A percentile compares a stretch with the other conserved stretches of the same genome.
Evolutionary conservation across 345 rosid genomes (phyloP).

Genomic region (Linum tenue): DNA sequence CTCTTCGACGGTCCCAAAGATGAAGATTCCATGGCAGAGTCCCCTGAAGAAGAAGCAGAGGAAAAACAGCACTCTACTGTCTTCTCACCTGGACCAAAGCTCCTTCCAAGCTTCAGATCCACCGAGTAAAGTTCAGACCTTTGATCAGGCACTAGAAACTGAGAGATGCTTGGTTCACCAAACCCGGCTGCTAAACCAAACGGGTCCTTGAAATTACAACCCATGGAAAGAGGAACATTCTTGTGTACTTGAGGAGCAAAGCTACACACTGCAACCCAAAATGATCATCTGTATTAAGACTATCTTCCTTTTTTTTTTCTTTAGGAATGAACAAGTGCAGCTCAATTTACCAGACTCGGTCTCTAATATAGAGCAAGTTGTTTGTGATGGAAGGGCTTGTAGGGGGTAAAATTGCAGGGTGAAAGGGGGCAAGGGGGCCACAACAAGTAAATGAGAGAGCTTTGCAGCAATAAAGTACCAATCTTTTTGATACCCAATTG

Average conservation of each 20-base stretch:
- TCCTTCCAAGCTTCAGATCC: constrained; percentile 26
- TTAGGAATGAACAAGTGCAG: neutral
- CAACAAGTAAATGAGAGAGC: constrained; percentile 12
- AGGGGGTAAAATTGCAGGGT: neutral
- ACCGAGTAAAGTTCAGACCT: constrained; percentile 13
- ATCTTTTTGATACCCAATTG: constrained; percentile 8
- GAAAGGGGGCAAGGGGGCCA: constrained; percentile 8
- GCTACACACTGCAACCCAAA: neutral
- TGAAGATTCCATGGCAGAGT: constrained; percentile 44
- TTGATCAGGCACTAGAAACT: constrained; percentile 12
- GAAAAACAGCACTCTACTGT: neutral
- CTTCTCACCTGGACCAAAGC: constrained; percentile 18
- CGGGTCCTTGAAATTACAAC: constrained; percentile 15
- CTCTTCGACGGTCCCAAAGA: constrained; percentile 40
- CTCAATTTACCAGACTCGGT: neutral
- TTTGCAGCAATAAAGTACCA: constrained; percentile 6
- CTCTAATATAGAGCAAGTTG: neutral
- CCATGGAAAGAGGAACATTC: constrained; percentile 8
- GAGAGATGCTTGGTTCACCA: constrained; percentile 12
- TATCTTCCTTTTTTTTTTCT: neutral
- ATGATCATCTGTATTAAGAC: neutral
- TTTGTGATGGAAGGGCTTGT: no score
- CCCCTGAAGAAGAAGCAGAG: neutral
- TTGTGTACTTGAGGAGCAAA: neutral
- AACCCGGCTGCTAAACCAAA: constrained; percentile 15